Conservation (phyloP, 73 alveolate species). For the Paramecium bursaria region DNA sequence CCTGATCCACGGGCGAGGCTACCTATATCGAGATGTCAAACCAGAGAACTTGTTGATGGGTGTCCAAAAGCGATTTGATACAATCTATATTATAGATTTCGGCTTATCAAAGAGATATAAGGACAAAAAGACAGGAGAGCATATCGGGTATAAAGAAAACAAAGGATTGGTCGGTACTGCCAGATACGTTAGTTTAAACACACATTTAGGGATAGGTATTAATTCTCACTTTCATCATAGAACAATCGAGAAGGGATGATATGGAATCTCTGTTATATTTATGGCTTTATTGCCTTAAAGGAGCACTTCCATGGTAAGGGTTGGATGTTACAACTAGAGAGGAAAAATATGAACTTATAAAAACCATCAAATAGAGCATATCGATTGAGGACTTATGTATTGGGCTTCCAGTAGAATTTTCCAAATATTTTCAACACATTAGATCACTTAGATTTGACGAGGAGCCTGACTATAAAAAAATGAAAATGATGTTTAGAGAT, state of each 20-base stretch:
- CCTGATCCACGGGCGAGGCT: conserved; percentile 75
- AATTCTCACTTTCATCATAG: background rate
- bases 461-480: conserved; percentile 87
- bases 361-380: conserved; percentile 81
- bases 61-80: conserved; percentile 74
- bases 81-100: conserved; percentile 78
- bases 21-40: conserved; percentile 79
- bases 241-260: conserved; percentile 92
- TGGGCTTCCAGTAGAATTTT: conserved; percentile 89
- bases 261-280: conserved; percentile 88
- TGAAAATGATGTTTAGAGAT: conserved; percentile 81
- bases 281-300: conserved; percentile 87
- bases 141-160: conserved; percentile 76
- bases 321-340: conserved; percentile 83
- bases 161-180: conserved; percentile 84
- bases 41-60: conserved; percentile 85
- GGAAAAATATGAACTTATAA: conserved; percentile 85
- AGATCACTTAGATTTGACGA: conserved; percentile 87
- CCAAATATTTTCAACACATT: conserved; percentile 81
- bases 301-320: conserved; percentile 92
- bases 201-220: conserved; percentile 75
- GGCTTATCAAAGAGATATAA: conserved; percentile 83
- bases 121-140: conserved; percentile 79
- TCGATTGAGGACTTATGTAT: conserved; percentile 82
- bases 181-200: conserved; percentile 81